Percentiles rank a stretch among this genome's conserved stretches.
Evolutionary conservation across 208 protist genomes (phyloP).

Genomic region (Leishmania guyanensis): DNA sequence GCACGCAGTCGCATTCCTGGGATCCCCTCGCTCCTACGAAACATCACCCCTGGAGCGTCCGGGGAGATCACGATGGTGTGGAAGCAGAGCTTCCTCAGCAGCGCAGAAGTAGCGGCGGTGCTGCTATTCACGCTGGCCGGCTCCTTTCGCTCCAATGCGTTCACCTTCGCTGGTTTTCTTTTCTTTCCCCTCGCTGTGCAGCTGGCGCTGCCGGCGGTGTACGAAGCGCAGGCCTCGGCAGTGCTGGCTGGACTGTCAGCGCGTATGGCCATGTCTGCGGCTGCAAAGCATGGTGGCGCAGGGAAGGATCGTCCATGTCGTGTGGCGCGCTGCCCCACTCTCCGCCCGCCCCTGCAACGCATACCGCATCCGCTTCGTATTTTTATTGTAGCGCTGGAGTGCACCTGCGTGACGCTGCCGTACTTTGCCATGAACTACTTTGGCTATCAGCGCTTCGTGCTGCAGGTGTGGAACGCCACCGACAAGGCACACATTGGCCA

Average conservation of each 20-base stretch:
- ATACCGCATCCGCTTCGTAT: slow-evolving; percentile 47
- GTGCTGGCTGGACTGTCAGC: slow-evolving; percentile 33
- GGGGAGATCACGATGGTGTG: slow-evolving; percentile 14
- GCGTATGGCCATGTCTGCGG: slow-evolving; percentile 24
- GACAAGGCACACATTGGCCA: slow-evolving; percentile 21
- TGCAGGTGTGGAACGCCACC: slow-evolving; percentile 28
- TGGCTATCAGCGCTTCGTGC: slow-evolving; percentile 54
- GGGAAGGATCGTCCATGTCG: neutral
- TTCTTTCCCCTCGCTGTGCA: slow-evolving; percentile 68
- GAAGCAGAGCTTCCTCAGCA: slow-evolving; percentile 15
- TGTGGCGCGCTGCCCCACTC: slow-evolving; percentile 4
- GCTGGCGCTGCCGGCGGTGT: slow-evolving; percentile 16
- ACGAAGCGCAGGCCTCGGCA: slow-evolving; percentile 25
- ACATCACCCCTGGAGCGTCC: neutral
- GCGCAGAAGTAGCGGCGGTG: slow-evolving; percentile 36
- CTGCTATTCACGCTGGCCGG: slow-evolving; percentile 53
- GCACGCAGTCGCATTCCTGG: neutral
- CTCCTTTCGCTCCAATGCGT: slow-evolving; percentile 66
- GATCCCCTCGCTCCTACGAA: slow-evolving; percentile 3
- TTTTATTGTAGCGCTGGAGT: slow-evolving; percentile 44
- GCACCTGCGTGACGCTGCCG: slow-evolving; percentile 40
- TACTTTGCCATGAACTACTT: slow-evolving; percentile 64
- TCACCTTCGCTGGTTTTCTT: slow-evolving; percentile 59
- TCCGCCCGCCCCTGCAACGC: slow-evolving; percentile 24
- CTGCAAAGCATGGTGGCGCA: neutral